Conservation (phyloP, 2,329 filamentous ascomycete genomes). For the Thermoascus crustaceus region DNA sequence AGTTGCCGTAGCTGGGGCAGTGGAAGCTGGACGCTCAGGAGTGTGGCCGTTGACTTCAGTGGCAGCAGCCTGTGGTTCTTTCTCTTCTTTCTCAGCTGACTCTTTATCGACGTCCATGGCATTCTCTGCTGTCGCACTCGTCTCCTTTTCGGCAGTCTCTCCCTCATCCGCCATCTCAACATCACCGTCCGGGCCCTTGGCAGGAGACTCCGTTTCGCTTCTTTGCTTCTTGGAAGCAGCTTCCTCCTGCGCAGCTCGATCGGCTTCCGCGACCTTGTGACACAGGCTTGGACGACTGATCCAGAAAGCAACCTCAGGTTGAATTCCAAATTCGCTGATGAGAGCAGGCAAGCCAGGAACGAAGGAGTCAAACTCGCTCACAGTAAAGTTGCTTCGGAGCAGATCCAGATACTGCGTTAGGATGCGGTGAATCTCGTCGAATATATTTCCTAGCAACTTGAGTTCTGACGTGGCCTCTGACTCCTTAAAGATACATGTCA, state of each 20-base stretch:
- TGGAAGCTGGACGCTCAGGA: conserved; percentile 11
- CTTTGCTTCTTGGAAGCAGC: conserved; percentile 12
- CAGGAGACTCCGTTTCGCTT: conserved; percentile 12
- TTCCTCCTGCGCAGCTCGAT: conserved; percentile 24
- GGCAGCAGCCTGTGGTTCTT: conserved; percentile 15
- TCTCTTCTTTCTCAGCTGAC: conserved; percentile 30
- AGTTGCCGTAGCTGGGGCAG: conserved; percentile 21
- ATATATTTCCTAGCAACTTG: conserved; percentile 78
- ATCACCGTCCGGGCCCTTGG: conserved; percentile 25
- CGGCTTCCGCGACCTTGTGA: conserved; percentile 48
- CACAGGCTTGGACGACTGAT: conserved; percentile 69
- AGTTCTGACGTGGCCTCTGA: conserved; percentile 63
- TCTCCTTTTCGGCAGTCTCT: conserved; percentile 12
- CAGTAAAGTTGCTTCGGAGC: conserved; percentile 67
- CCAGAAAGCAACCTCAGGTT: conserved; percentile 74
- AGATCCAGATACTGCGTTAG: conserved; percentile 85
- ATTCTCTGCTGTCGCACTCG: conserved; percentile 14
- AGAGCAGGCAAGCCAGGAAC: conserved; percentile 69
- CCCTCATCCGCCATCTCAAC: conserved; percentile 28
- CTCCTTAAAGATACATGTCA: conserved; percentile 72
- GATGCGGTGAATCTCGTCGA: conserved; percentile 83
- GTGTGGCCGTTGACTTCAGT: conserved; percentile 10
- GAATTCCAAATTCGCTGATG: conserved; percentile 69
- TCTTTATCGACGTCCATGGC: conserved; percentile 30
- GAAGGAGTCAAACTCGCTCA: conserved; percentile 66